phyloP scores from a whole-genome alignment of 1,284 basidiomycete species.

The Rhodotorula sp. region DNA sequence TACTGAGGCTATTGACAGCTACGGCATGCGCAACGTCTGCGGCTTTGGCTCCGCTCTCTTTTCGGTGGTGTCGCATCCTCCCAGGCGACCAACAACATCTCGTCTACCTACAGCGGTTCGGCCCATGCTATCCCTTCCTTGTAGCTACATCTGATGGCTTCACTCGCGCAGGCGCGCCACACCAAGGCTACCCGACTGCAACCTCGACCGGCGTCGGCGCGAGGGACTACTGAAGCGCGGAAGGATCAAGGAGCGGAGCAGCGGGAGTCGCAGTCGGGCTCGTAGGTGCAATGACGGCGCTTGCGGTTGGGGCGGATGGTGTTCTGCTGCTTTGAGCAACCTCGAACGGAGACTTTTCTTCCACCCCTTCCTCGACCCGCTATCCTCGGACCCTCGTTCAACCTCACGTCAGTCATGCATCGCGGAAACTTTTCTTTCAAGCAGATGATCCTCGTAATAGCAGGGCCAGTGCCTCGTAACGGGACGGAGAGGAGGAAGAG shows the following conservation, averaged over 20 bases:
- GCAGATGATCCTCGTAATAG: too few relatives aligned
- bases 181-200: conserved; percentile 23
- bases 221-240: conserved; percentile 14
- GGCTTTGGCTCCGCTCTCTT: conserved; percentile 19
- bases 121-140: background rate
- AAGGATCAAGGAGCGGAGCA: conserved; percentile 2
- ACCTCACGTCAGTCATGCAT: too few relatives aligned
- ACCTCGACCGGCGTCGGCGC: conserved; percentile 24
- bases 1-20: too few relatives aligned
- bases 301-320: background rate
- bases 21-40: conserved; percentile 27
- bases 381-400: too few relatives aligned
- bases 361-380: too few relatives aligned
- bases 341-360: too few relatives aligned
- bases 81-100: background rate
- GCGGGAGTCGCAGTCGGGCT: background rate
- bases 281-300: background rate
- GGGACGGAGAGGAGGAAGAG: too few relatives aligned
- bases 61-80: conserved; percentile 22
- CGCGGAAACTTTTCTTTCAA: too few relatives aligned
- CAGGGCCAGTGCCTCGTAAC: too few relatives aligned
- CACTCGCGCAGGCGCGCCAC: background rate
- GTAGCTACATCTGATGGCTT: background rate
- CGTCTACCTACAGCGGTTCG: conserved; percentile 26
- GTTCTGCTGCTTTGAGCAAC: too few relatives aligned